These are phyloP conservation scores for Hysterangium stoloniferum DNA, from an alignment of 768 basidiomycete species.

Conservation along the genomic window DNA sequence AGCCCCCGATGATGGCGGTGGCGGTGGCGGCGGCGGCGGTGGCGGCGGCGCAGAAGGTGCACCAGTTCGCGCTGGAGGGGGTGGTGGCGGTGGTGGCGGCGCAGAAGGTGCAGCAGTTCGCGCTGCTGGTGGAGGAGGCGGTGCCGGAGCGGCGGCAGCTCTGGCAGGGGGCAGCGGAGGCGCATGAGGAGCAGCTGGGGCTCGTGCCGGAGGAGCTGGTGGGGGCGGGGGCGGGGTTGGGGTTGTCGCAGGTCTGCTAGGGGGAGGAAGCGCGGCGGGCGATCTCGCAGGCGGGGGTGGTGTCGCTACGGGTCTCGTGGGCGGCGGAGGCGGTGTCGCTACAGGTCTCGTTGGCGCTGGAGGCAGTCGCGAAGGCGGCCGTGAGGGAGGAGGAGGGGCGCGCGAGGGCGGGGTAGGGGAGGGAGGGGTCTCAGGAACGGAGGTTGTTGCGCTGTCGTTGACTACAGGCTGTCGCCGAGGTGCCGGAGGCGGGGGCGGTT, in stretches of 20 bases:
- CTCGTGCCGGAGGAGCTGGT: conserved; percentile 24
- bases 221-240: conserved; percentile 25
- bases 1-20: conserved; percentile 25
- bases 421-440: conserved; percentile 17
- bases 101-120: conserved; percentile 37
- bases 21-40: conserved; percentile 43
- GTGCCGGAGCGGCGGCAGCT: conserved; percentile 26
- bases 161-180: conserved; percentile 21
- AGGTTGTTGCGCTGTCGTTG: conserved; percentile 19
- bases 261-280: conserved; percentile 12
- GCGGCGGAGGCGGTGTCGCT: conserved; percentile 13
- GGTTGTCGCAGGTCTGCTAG: conserved; percentile 24
- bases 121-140: conserved; percentile 29
- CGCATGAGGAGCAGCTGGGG: conserved; percentile 33
- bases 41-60: conserved; percentile 15
- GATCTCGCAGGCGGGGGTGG: conserved; percentile 11
- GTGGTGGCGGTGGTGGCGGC: conserved; percentile 23
- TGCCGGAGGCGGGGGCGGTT: conserved; percentile 34
- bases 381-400: conserved; percentile 4
- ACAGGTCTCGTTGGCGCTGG: conserved; percentile 1
- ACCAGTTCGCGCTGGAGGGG: conserved; percentile 21
- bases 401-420: conserved; percentile 4
- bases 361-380: conserved; percentile 14
- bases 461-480: conserved; percentile 20
- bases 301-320: background rate